phyloP scores from a whole-genome alignment of 345 rosid species.

The Salix brachista region DNA sequence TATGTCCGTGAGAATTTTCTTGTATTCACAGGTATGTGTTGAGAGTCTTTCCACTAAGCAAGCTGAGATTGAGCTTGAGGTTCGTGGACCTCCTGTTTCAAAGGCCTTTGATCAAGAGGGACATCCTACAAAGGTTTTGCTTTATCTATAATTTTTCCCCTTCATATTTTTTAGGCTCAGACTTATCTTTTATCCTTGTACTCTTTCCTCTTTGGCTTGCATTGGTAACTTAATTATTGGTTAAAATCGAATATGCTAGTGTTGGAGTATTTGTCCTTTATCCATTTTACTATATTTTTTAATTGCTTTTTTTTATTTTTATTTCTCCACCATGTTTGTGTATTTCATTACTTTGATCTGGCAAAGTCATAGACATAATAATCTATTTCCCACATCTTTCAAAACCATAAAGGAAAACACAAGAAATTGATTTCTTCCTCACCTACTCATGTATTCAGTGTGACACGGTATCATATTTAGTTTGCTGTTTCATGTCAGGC shows the following conservation, averaged over 20 bases:
- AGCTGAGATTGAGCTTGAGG: conserved; percentile 67
- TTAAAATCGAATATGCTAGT: neutral
- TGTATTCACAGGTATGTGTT: conserved; percentile 53
- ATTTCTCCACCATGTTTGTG: neutral
- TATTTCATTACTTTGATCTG: neutral
- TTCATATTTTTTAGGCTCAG: conserved; percentile 11
- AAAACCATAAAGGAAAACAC: neutral
- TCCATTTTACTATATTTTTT: neutral
- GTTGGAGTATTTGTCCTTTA: neutral
- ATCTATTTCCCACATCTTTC: neutral
- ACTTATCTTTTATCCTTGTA: conserved; percentile 2
- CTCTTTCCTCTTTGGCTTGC: neutral
- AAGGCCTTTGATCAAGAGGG: conserved; percentile 89
- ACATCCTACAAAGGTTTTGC: conserved; percentile 81
- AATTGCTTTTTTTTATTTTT: neutral
- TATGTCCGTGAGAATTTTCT: conserved; percentile 8
- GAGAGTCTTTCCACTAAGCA: conserved; percentile 69
- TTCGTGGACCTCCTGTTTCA: conserved; percentile 89
- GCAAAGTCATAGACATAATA: neutral
- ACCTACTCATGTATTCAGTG: neutral
- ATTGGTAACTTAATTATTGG: neutral
- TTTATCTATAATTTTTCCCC: conserved; percentile 14
- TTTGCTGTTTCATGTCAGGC: conserved; percentile 52
- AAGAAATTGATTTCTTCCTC: neutral
- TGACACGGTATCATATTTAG: conserved; percentile 2